phyloP scores from a whole-genome alignment of 78 protist genomes.

The Dictyostelium firmibasis region DNA sequence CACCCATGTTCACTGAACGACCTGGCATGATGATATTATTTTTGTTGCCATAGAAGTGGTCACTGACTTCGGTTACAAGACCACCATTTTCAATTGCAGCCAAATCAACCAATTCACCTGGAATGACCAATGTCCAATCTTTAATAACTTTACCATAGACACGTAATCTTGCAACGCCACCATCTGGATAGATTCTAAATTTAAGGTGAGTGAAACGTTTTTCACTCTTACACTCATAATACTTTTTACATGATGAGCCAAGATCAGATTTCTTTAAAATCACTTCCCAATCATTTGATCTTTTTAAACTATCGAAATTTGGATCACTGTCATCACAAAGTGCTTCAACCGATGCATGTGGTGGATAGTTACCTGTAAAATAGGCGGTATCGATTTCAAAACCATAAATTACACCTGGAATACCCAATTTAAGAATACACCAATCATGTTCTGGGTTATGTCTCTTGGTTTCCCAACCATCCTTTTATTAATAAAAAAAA shows the following conservation, averaged over 20 bases:
- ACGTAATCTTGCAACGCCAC: slow-evolving; percentile 89
- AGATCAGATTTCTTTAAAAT: slow-evolving; percentile 48
- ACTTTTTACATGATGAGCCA: slow-evolving; percentile 57
- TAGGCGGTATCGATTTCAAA: slow-evolving; percentile 85
- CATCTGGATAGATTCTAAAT: slow-evolving; percentile 86
- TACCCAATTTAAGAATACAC: slow-evolving; percentile 86
- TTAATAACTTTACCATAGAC: slow-evolving; percentile 52
- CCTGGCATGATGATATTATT: slow-evolving; percentile 88
- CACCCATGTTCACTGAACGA: slow-evolving; percentile 89
- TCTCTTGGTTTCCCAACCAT: slow-evolving; percentile 94
- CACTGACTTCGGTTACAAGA: slow-evolving; percentile 36
- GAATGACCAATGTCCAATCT: slow-evolving; percentile 71
- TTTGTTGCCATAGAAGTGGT: slow-evolving; percentile 86
- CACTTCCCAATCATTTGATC: slow-evolving; percentile 52
- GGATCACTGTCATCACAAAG: slow-evolving; percentile 48
- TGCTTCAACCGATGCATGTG: slow-evolving; percentile 82
- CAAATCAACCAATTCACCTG: slow-evolving; percentile 68
- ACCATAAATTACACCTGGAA: slow-evolving; percentile 81
- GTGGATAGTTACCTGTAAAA: slow-evolving; percentile 92
- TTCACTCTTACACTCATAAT: background rate
- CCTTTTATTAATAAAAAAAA: slow-evolving; percentile 30
- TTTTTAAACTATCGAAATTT: background rate
- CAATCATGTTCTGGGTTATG: slow-evolving; percentile 90
- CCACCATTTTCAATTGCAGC: slow-evolving; percentile 86
- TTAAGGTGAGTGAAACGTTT: slow-evolving; percentile 84